Base-by-base conservation (phyloP, 1,284 basidiomycete species). In the Gomphus bonarii region DNA sequence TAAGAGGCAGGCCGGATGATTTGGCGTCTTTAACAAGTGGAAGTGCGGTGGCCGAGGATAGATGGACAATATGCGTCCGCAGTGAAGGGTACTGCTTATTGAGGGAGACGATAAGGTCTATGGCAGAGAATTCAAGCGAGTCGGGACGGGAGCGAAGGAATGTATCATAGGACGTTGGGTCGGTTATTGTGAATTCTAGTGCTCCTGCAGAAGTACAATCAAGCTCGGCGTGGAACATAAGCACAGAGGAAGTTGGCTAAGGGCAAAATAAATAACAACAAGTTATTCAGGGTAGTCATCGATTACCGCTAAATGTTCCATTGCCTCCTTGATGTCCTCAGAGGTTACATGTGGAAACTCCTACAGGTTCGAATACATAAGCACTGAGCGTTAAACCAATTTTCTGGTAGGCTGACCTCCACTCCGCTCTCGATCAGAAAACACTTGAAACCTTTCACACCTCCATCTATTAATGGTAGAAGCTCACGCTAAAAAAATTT, bases 361-460 rank as follows among this genome's bases (percentile, higher is more conserved):
- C 88, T 94, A 61, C 12, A 20, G 20, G 18, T 8, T 33, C 12
- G 35, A 47, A 58, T 30, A 58, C 44, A 42, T 52, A 28, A 20
- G 44, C 38, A 36, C 20, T 50, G 31, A 25, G 42, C 18, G 38
- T 16, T 38, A 16, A 35, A 6, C 7, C 33, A 7, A 9, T 12
- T 9, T 10, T 38, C 3, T 12, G 11, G 36, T 12, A 16, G 5
- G 36, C 36, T 16, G 11, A 38, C 36, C 36, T 38, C 36, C 5
- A 38, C 36, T 38, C 94, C 93, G 64, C 91, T 94, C 61, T 95
- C 85, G 63, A 94, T 94, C 64, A 97, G 73, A 70, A 97, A 97
- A 68, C 92, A 95, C 69, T 97, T 97, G 77, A 97, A 97, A 0
- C 94, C 94, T 70, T 86, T 90, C 28, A 94, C 88, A 7, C 94